Conservation (phyloP, 306 rosid genomes). For the peach (Prunus persica) region DNA sequence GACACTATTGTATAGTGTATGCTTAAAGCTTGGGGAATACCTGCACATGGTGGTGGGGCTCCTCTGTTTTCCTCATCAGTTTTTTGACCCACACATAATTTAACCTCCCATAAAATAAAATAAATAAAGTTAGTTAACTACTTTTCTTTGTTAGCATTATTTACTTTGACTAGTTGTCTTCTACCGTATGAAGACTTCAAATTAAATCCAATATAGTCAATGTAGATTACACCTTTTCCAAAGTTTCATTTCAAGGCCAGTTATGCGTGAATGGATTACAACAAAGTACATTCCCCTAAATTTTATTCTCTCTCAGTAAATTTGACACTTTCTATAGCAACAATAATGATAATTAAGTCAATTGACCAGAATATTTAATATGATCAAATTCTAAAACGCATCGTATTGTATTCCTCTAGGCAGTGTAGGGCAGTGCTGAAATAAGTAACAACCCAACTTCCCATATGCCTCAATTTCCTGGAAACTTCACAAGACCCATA, state of each 20-base stretch:
- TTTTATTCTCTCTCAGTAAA: no score
- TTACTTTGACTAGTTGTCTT: conserved; percentile 23
- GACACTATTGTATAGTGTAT: neutral
- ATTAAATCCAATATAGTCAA: neutral
- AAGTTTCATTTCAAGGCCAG: neutral
- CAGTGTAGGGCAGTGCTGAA: neutral
- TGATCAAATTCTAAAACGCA: neutral
- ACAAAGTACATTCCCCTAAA: no score
- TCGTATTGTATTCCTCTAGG: neutral
- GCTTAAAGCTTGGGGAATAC: conserved; percentile 9
- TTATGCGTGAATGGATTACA: neutral
- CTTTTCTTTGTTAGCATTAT: conserved; percentile 12
- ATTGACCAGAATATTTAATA: no score
- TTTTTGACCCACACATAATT: neutral
- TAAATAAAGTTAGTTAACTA: neutral
- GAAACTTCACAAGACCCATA: neutral
- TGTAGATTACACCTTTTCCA: neutral
- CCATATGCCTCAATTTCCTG: conserved; percentile 3
- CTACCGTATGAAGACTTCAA: neutral
- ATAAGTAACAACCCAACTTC: neutral
- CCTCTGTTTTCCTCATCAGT: neutral
- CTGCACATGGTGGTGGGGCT: conserved; percentile 16
- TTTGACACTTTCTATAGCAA: no score
- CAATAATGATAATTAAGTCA: no score
- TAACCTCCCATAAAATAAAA: neutral